Evolutionary conservation across 192 early-diverging fungal genomes (phyloP), one percentile per base, ranked within the genome.

Genomic region (Paraglomus brasilianum): DNA sequence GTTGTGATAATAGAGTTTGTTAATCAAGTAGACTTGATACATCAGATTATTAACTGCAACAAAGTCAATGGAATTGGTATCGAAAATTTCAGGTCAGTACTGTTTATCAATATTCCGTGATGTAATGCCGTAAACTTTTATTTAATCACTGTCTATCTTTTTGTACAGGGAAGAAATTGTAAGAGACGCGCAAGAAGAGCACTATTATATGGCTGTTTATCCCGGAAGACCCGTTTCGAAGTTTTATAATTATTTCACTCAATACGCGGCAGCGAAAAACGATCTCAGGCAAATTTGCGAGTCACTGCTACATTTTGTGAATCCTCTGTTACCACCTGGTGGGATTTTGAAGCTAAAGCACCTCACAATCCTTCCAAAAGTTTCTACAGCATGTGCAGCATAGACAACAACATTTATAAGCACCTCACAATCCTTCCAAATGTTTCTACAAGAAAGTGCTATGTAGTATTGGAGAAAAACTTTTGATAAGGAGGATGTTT

Each of bases 131-230:
- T 30, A 30, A n/a, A n/a, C n/a, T n/a, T 30, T 30, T 30, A 30
- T 30, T 30, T 30, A 30, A 30, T 30, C 1, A 30, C n/a, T n/a
- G n/a, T n/a, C n/a, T n/a, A n/a, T n/a, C n/a, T n/a, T 30, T 30
- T 30, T 30, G 1, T 30, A 30, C 30, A 30, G 30, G 30, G 30
- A 30, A 30, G 30, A 30, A 3, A 30, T 30, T 30, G 30, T 30
- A 3, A 3, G 3, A 30, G 30, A 30, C 3, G 30, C 30, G 30
- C 30, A 30, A 47, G 67, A 69, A 58, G 6, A 72, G 24, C 15
- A 58, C 38, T 72, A 72, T 55, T 72, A 66, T 57, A 24, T 72
- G 21, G 66, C 63, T 5, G 66, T 66, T 30, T 72, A 45, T 17
- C 49, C 65, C 3, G 30, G 30, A 30, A 30, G 30, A 30, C 30